Evolutionary conservation across 345 rosid genomes (phyloP).

Genomic region (Ricinus communis): DNA sequence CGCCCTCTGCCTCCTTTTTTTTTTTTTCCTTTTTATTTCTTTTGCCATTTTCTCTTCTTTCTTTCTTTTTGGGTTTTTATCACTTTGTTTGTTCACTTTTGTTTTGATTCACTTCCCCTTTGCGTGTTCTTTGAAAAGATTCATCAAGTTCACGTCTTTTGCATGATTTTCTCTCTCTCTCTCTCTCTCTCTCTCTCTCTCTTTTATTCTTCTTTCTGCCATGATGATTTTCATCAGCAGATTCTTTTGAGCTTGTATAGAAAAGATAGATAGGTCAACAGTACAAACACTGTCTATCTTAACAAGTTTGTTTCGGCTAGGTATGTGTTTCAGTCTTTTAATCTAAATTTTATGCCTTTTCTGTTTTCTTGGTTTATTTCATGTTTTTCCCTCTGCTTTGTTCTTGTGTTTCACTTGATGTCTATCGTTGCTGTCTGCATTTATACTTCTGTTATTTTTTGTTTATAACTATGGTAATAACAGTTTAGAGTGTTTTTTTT

Average conservation of each 20-base stretch:
- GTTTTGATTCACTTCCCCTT: conserved; percentile 30
- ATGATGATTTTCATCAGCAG: background rate
- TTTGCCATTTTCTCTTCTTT: background rate
- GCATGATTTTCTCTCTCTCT: conserved; percentile 3
- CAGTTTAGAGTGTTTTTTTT: background rate
- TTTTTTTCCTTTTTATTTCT: background rate
- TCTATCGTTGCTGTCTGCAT: background rate
- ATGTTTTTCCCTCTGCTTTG: too few species aligned
- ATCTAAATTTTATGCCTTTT: too few species aligned
- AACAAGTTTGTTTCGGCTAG: too few species aligned
- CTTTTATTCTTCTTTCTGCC: background rate
- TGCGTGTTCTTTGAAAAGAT: conserved; percentile 52
- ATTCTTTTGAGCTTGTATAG: background rate
- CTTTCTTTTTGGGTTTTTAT: background rate
- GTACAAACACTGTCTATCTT: background rate
- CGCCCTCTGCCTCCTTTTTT: conserved; percentile 12
- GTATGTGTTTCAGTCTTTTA: too few species aligned
- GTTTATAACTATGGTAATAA: background rate
- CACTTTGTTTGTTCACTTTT: background rate
- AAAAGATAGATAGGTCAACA: too few species aligned
- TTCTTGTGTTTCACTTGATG: too few species aligned
- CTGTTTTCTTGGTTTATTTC: too few species aligned
- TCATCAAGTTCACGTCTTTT: conserved; percentile 8
- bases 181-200: too few species aligned
- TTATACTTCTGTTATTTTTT: too few species aligned